Conservation (phyloP, 2,329 filamentous ascomycete species). For the Lachnum nothofagi region DNA sequence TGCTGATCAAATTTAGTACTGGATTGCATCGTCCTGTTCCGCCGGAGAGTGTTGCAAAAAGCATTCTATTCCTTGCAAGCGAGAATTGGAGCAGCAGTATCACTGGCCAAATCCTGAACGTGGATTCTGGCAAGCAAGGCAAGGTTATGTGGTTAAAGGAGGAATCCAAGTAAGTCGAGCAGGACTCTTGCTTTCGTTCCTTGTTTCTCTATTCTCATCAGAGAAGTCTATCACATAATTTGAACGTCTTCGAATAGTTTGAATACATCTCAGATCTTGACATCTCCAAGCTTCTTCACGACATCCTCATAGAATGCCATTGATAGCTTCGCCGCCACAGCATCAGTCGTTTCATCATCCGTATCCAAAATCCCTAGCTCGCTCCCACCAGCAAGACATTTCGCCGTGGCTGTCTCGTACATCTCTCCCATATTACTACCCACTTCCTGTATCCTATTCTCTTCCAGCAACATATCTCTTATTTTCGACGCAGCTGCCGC, state of each 20-base stretch:
- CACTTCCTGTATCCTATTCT: slow-evolving; percentile 32
- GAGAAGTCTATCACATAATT: neutral
- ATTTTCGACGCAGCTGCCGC: slow-evolving; percentile 34
- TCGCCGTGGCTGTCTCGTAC: slow-evolving; percentile 37
- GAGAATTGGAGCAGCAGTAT: slow-evolving; percentile 41
- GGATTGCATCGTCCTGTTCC: slow-evolving; percentile 37
- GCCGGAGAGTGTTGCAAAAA: slow-evolving; percentile 39
- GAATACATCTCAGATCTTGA: slow-evolving; percentile 18
- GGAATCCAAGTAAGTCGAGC: slow-evolving; percentile 8
- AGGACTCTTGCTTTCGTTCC: neutral
- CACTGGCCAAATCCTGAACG: slow-evolving; percentile 41
- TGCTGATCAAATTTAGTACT: slow-evolving; percentile 21
- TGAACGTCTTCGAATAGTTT: neutral
- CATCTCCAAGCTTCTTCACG: slow-evolving; percentile 38
- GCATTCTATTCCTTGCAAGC: slow-evolving; percentile 42
- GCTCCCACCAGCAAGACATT: slow-evolving; percentile 35
- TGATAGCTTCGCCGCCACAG: slow-evolving; percentile 38
- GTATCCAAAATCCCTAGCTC: slow-evolving; percentile 35
- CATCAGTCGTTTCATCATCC: slow-evolving; percentile 39
- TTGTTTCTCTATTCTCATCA: too few relatives aligned
- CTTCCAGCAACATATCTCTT: slow-evolving; percentile 32
- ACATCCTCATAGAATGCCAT: slow-evolving; percentile 42
- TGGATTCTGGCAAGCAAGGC: slow-evolving; percentile 43
- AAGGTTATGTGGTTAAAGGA: slow-evolving; percentile 36
- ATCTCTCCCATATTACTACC: slow-evolving; percentile 38